phyloP scores from a whole-genome alignment of 441 rosid genomes.

The Gossypium schwendimanii region DNA sequence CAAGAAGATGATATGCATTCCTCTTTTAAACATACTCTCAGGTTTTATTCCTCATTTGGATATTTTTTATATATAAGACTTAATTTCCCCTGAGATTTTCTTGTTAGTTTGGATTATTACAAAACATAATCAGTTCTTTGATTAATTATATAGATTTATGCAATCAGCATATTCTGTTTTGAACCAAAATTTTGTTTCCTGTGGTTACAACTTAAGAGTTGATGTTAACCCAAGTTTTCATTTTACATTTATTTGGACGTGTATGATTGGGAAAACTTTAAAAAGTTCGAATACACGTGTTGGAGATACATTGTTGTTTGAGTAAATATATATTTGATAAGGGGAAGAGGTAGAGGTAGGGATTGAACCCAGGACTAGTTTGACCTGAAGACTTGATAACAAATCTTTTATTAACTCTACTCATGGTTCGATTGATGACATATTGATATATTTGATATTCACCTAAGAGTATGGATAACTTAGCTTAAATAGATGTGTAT shows the following conservation, averaged over 20 bases:
- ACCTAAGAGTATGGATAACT: too few relatives aligned
- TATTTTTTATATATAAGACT: neutral
- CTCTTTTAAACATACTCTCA: neutral
- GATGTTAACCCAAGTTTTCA: neutral
- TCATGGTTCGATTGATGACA: too few relatives aligned
- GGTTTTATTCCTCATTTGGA: neutral
- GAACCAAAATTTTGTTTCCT: neutral
- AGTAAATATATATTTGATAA: too few relatives aligned
- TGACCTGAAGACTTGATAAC: too few relatives aligned
- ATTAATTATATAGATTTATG: neutral
- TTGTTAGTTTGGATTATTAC: conserved; percentile 1
- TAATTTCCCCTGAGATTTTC: neutral
- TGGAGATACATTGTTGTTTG: too few relatives aligned
- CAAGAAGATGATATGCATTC: neutral
- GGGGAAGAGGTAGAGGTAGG: too few relatives aligned
- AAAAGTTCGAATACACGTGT: neutral
- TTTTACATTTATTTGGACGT: neutral
- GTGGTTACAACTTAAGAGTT: too few relatives aligned
- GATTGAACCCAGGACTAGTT: too few relatives aligned
- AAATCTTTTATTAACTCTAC: too few relatives aligned
- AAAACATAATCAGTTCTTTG: neutral
- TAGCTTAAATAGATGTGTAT: too few relatives aligned
- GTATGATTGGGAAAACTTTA: neutral
- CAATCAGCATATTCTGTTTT: neutral
- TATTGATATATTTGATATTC: too few relatives aligned